phyloP scores from a whole-genome alignment of 805 yeast species.

The Tanozyma kutaoensis region DNA sequence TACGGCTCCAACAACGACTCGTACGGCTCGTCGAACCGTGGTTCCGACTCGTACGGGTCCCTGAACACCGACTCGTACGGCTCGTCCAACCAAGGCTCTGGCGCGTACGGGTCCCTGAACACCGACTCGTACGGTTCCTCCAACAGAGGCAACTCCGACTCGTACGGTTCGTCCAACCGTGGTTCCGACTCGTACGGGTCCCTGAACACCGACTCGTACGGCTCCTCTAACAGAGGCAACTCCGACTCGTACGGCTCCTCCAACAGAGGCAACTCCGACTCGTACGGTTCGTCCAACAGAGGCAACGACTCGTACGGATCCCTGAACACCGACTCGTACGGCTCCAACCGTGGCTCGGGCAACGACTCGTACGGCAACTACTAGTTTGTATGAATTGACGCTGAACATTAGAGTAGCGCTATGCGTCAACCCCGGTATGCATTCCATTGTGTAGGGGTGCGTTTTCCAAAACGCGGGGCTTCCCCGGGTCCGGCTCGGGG shows the following conservation, averaged over 20 bases:
- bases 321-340: no score
- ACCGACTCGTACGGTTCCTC: constrained; percentile 5
- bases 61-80: constrained; percentile 3
- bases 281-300: no score
- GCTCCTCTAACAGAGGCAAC: constrained; percentile 4
- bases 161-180: constrained; percentile 5
- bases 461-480: no score
- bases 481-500: no score
- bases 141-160: constrained; percentile 3
- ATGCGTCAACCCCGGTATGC: no score
- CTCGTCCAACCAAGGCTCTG: no score
- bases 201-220: constrained; percentile 5
- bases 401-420: no score
- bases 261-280: constrained; percentile 1
- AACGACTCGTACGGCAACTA: no score
- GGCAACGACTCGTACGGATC: no score
- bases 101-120: constrained; percentile 3
- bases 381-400: no score
- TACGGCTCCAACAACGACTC: constrained; percentile 2
- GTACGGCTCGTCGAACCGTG: constrained; percentile 5
- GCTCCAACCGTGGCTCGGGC: no score
- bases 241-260: constrained; percentile 2
- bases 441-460: no score
- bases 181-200: background rate
- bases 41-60: constrained; percentile 5